Base-by-base conservation (phyloP, 2,329 filamentous ascomycete species). In the Dactylellina cionopaga region DNA sequence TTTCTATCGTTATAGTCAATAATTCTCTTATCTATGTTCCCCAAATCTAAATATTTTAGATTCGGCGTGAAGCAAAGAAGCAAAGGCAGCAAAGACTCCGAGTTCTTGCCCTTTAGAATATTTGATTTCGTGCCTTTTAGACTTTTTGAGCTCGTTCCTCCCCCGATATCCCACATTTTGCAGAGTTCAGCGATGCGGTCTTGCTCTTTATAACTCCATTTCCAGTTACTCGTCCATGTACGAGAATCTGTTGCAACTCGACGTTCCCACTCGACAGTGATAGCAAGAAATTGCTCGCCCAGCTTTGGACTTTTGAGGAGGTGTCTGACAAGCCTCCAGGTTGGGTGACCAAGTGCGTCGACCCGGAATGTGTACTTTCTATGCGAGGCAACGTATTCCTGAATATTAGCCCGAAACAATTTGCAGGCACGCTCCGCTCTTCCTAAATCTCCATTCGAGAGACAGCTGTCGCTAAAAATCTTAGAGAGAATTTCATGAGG, bases 301-400 rank as follows among this genome's bases (percentile, higher is more conserved):
- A 64, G 13, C 17, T 55, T 47, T 15, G 60, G 60, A 13, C 55
- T 31, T 19, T 47, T 35, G 10, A 64, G 49, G 5, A 64, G 25
- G n/a, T 39, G 4, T 29, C 60, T 15, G 22, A 49, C 15, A 3
- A 64, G 29, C 11, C 7, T 55, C 47, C 49, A 64, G 19, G 49
- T 44, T n/a, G 60, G 60, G 4, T 41, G 49, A 19, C 29, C 15
- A 3, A 24, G 1, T 7, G 47, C 3, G n/a, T 64, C 60, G 17
- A 64, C 60, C 29, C 49, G 9, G 22, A 64, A 64, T 5, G 60
- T 64, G 22, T 64, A 64, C 17, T 43, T 54, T 3, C 49, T 31
- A 10, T 5, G n/a, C n/a, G n/a, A n/a, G n/a, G n/a, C 19, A 10
- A 5, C 4, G 51, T 19, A 11, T 27, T 55, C 25, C 29, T 55